Evolutionary conservation across 2,329 filamentous ascomycete genomes (phyloP), one percentile per base, ranked within the genome.

Genomic region (Diplodia mutila): DNA sequence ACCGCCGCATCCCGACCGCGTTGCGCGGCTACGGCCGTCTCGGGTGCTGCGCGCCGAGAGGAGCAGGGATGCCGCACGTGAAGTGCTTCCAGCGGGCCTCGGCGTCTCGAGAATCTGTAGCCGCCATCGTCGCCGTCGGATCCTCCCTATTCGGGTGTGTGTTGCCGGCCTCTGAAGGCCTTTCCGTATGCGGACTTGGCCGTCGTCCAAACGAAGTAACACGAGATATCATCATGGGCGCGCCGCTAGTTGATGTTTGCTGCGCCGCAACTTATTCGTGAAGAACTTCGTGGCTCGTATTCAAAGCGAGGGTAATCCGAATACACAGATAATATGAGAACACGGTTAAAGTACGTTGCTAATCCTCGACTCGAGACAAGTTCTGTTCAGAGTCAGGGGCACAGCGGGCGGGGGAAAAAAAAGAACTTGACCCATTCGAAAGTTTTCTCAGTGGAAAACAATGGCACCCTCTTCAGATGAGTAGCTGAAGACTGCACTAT

Each of bases 11-110:
- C 55, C 37, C n/a, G 37, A 39, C 37, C 39, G 59, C 16, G 42
- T 34, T 63, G 59, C 29, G 46, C 29, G 59, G 59, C 59, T 51
- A 37, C 59, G 46, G 59, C 59, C 59, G 59, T 48, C 59, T 51
- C 59, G 59, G 42, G 59, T 37, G n/a, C 46, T 51, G 27, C 42
- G 27, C 29, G 59, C 59, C 59, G 59, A 51, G 59, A 21, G 42
- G 25, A 9, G 59, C 59, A 29, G 59, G 42, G 59, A 52, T 51
- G 46, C 57, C 57, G n/a, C 59, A 63, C 49, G 59, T 51, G 46
- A 63, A 63, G 14, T 51, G 46, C 59, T 48, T 25, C 21, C 9
- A 27, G 25, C 34, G 21, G 21, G 34, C 54, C 54, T 59, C 54
- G 54, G 55, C 55, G 55, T 9, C 55, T 27, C 5, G 37, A 48